Evolutionary conservation across 208 protist genomes (phyloP).

Genomic region (Herpetomonas samuelpessoai): DNA sequence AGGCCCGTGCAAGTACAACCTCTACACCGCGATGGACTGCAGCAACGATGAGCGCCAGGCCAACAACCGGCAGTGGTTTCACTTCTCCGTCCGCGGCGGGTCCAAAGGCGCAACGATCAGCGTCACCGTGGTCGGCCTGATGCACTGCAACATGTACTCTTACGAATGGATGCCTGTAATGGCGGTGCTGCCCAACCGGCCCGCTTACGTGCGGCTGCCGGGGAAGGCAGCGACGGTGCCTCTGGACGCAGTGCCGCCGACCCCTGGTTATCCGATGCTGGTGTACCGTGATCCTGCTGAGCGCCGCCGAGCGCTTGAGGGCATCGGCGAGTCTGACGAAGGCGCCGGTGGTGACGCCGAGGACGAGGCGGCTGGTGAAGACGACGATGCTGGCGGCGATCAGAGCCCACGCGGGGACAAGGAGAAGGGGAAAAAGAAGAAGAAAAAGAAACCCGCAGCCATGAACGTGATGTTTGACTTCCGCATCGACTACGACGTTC

Average conservation of each 20-base stretch:
- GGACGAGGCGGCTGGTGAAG: conserved; percentile 11
- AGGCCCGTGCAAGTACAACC: conserved; percentile 59
- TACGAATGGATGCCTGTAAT: conserved; percentile 83
- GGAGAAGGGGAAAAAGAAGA: conserved; percentile 35
- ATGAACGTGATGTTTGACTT: conserved; percentile 87
- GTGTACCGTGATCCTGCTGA: conserved; percentile 33
- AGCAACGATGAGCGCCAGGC: conserved; percentile 76
- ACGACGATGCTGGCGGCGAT: conserved; percentile 1
- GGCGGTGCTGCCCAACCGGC: conserved; percentile 43
- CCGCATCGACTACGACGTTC: conserved; percentile 55
- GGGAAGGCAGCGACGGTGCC: conserved; percentile 59
- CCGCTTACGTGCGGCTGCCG: conserved; percentile 60
- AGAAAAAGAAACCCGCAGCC: conserved; percentile 54
- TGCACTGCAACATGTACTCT: conserved; percentile 85
- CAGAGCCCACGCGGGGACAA: conserved; percentile 16
- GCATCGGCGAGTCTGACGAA: conserved; percentile 21
- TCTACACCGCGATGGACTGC: conserved; percentile 86
- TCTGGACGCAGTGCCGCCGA: conserved; percentile 69
- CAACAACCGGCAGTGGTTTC: conserved; percentile 92
- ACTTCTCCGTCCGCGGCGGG: conserved; percentile 87
- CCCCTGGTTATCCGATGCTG: conserved; percentile 72
- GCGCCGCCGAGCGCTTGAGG: conserved; percentile 2
- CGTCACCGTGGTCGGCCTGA: conserved; percentile 79
- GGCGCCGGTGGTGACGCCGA: conserved; percentile 20
- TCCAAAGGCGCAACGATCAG: conserved; percentile 45